Evolutionary conservation across 306 rosid genomes (phyloP), one percentile per base, ranked within the genome.

Genomic region (Cicer chorassanicum): DNA sequence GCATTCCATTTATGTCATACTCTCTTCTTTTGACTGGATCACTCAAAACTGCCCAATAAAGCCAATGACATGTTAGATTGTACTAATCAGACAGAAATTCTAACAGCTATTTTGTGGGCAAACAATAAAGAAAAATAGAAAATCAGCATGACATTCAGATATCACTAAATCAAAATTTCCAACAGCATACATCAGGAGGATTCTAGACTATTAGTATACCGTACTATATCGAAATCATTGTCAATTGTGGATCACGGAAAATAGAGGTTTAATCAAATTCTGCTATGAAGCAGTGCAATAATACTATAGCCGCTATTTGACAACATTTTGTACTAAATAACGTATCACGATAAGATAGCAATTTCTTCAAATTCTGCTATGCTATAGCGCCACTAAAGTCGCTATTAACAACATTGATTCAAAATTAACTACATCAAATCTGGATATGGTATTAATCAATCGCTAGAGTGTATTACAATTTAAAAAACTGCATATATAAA

Each of bases 11-110:
- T 72, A 66, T 69, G 89, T 95, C 98, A 75, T 95, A 92, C 71
- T 90, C 98, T 54, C 75, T 85, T 86, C 98, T 87, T 86, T 85
- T 89, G 77, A 64, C 93, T 9, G 99, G 98, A 83, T 95, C 98
- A 68, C 98, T 90, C 90, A 95, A 83, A 79, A 95, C 99, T 95
- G 97, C 76, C 9, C 40, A 57, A 78, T 14, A 72, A 80, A 68
- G 72, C 57, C 53, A 65, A 53, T 72, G 24, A 79, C 14, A 7
- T 10, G 77, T 89, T 74, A 90, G 82, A 75, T 80, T 53, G 36
- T 62, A 73, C 83, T 56, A 38, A 70, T 49, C 67, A 44, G 74
- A 54, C 68, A 65, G 13, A 38, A 66, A 5, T 72, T 68, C 15
- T n/a, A 24, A 46, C n/a, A 38, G 53, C 73, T 57, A 76, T 61